Evolutionary conservation across 306 rosid species (phyloP).

Genomic region (Fragaria vesca): DNA sequence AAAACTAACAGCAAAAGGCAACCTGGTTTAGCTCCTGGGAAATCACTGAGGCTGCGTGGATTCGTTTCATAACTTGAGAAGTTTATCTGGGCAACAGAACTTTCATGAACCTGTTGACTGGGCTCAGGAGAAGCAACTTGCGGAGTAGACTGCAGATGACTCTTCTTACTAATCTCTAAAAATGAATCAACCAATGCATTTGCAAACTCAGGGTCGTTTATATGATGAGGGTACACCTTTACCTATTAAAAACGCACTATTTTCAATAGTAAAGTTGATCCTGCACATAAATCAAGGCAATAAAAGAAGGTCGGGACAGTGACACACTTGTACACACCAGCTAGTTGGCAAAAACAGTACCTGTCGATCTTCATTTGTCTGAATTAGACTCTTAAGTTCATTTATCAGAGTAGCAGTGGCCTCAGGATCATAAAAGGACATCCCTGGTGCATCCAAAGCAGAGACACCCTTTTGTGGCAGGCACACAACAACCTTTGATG

Average conservation of each 20-base stretch:
- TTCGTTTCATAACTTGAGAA: constrained; percentile 33
- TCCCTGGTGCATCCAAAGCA: constrained; percentile 83
- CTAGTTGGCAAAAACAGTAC: constrained; percentile 35
- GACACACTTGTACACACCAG: not conserved
- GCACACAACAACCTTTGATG: constrained; percentile 69
- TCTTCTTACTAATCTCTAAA: constrained; percentile 56
- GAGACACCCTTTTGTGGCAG: constrained; percentile 86
- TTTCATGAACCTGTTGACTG: constrained; percentile 31
- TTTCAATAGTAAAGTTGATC: constrained; percentile 13
- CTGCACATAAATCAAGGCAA: constrained; percentile 15
- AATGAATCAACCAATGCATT: constrained; percentile 76
- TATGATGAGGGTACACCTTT: constrained; percentile 70
- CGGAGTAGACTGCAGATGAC: constrained; percentile 30
- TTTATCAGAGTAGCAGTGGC: constrained; percentile 59
- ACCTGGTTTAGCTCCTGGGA: constrained; percentile 93
- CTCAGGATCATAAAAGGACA: constrained; percentile 74
- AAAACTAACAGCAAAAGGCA: constrained; percentile 8
- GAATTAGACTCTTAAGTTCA: constrained; percentile 66
- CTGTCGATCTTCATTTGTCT: constrained; percentile 54
- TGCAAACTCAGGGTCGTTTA: constrained; percentile 76
- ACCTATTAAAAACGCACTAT: constrained; percentile 47
- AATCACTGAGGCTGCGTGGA: constrained; percentile 55
- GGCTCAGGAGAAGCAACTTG: constrained; percentile 36
- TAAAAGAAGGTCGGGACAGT: not conserved
- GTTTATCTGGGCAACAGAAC: constrained; percentile 31